A percentile compares a stretch with the other conserved stretches of the same genome.
phyloP scores from a whole-genome alignment of 352 stramenopile species.

The Phytophthora citrophthora region DNA sequence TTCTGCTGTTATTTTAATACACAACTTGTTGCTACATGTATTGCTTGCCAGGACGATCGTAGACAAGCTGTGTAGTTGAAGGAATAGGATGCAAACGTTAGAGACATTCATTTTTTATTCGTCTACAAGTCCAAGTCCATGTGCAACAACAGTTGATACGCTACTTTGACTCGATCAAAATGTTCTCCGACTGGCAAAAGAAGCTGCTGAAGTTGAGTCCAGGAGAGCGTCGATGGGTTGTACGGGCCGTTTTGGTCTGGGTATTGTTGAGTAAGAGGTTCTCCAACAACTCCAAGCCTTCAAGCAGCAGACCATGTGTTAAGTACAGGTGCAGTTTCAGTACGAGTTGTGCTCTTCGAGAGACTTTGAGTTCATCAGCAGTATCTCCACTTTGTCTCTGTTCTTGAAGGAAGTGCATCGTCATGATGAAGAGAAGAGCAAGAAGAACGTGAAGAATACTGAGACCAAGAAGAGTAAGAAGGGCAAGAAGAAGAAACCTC shows the following conservation, averaged over 20 bases:
- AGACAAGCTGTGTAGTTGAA: too few relatives aligned
- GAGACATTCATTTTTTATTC: not conserved
- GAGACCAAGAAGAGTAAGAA: slow-evolving; percentile 37
- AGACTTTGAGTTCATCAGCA: slow-evolving; percentile 45
- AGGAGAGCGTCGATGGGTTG: slow-evolving; percentile 71
- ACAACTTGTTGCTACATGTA: too few relatives aligned
- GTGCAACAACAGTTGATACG: too few relatives aligned
- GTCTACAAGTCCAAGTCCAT: slow-evolving; percentile 30
- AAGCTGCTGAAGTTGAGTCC: slow-evolving; percentile 48
- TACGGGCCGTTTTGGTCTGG: slow-evolving; percentile 59
- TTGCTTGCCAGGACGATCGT: too few relatives aligned
- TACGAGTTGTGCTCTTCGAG: slow-evolving; percentile 61
- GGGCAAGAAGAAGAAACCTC: slow-evolving; percentile 54
- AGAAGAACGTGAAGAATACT: slow-evolving; percentile 40
- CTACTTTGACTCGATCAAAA: too few relatives aligned
- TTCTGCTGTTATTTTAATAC: too few relatives aligned
- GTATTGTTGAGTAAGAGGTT: slow-evolving; percentile 45
- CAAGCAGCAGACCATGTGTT: slow-evolving; percentile 65
- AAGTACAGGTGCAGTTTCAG: slow-evolving; percentile 64
- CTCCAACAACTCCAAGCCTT: slow-evolving; percentile 62
- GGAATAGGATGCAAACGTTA: too few relatives aligned
- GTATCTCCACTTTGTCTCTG: slow-evolving; percentile 93
- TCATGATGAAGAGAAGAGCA: slow-evolving; percentile 58
- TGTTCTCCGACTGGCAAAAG: too few relatives aligned
- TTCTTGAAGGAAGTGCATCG: slow-evolving; percentile 94